Evolutionary conservation across 148 eudicot species (phyloP).

Genomic region (Cornus kousa): DNA sequence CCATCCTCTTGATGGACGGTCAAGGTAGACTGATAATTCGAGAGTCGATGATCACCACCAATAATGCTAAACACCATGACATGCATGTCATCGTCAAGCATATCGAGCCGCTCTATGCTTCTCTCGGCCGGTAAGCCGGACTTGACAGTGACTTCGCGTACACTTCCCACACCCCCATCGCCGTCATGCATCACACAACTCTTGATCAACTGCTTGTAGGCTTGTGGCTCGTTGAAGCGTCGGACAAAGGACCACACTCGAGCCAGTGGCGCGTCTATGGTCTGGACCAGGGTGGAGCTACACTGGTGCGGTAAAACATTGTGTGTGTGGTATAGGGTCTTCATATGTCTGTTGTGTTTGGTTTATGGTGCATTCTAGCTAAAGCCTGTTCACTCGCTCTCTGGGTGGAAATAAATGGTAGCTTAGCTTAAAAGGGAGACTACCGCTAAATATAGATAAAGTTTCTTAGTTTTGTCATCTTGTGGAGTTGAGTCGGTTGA

Average conservation of each 20-base stretch:
- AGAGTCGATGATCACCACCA: slow-evolving; percentile 44
- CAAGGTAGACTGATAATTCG: slow-evolving; percentile 26
- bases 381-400: too few species aligned
- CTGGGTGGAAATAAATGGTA: too few species aligned
- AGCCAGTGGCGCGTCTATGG: slow-evolving; percentile 48
- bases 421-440: too few species aligned
- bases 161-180: slow-evolving; percentile 21
- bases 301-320: slow-evolving; percentile 35
- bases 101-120: slow-evolving; percentile 44
- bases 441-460: too few species aligned
- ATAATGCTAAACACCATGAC: slow-evolving; percentile 30
- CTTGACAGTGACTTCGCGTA: slow-evolving; percentile 15
- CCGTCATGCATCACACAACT: slow-evolving; percentile 12
- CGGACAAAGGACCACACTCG: slow-evolving; percentile 58
- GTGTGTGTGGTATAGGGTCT: slow-evolving; percentile 24
- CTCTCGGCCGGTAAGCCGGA: slow-evolving; percentile 39
- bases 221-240: slow-evolving; percentile 47
- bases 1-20: slow-evolving; percentile 24
- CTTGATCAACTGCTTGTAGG: slow-evolving; percentile 42
- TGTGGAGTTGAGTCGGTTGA: too few species aligned
- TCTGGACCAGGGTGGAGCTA: slow-evolving; percentile 35
- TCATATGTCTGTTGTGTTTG: slow-evolving; percentile 14
- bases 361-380: too few species aligned
- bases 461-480: too few species aligned
- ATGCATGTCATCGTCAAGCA: slow-evolving; percentile 35